Percentiles rank a stretch among this genome's conserved stretches.
These are phyloP conservation scores for Eucalyptus cloeziana DNA, from an alignment of 345 rosid genomes.

Conservation along the genomic window DNA sequence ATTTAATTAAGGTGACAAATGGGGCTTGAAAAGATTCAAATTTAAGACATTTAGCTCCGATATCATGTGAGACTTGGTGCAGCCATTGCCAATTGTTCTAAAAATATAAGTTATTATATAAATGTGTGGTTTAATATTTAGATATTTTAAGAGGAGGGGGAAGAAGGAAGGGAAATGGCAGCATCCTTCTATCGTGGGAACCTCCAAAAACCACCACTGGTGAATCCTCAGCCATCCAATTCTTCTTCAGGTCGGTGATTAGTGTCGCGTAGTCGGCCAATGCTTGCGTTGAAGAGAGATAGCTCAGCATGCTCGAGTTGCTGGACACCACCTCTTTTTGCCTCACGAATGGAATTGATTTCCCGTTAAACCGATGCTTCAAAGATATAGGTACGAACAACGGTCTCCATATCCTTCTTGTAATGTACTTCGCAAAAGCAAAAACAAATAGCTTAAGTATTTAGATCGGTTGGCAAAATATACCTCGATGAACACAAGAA, in stretches of 20 bases:
- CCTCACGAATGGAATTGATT: slow-evolving; percentile 50
- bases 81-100: no score
- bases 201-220: slow-evolving; percentile 81
- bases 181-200: slow-evolving; percentile 81
- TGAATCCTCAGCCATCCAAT: slow-evolving; percentile 53
- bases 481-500: slow-evolving; percentile 66
- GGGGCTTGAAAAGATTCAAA: no score
- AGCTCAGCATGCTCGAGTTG: slow-evolving; percentile 45
- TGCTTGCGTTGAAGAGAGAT: slow-evolving; percentile 66
- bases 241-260: slow-evolving; percentile 54
- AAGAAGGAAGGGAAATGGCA: not conserved
- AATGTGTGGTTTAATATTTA: no score
- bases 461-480: not conserved
- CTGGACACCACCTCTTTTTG: slow-evolving; percentile 17
- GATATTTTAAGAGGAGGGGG: no score
- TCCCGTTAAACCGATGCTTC: slow-evolving; percentile 67
- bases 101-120: no score
- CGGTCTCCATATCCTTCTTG: not conserved
- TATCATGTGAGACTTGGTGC: no score
- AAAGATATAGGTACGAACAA: not conserved
- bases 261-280: slow-evolving; percentile 64
- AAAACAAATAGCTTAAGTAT: not conserved
- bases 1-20: no score
- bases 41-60: no score
- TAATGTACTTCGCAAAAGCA: not conserved